These are phyloP conservation scores for Wickerhamia fluorescens DNA, from an alignment of 805 yeast genomes.

Conservation along the genomic window DNA sequence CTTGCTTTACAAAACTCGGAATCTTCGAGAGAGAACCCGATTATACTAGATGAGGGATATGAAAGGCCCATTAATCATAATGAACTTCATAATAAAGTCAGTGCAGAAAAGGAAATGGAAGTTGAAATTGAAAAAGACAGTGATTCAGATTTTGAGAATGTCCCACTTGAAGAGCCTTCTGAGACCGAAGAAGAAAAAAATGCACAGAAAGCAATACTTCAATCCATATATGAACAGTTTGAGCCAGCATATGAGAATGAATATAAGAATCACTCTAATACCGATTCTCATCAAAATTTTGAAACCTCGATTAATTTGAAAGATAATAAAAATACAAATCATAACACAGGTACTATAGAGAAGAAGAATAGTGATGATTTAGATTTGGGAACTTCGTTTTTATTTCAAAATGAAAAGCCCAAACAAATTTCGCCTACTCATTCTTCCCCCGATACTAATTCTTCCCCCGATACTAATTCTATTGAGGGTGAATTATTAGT, in stretches of 20 bases:
- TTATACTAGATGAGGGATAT: conserved; percentile 46
- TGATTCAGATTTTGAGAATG: conserved; percentile 19
- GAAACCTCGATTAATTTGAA: no score
- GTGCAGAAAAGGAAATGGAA: neutral
- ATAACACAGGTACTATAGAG: neutral
- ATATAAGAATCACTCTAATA: no score
- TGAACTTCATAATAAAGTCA: conserved; percentile 5
- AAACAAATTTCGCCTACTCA: no score
- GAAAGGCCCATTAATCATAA: conserved; percentile 19
- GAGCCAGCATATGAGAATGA: conserved; percentile 3
- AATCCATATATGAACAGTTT: conserved; percentile 29
- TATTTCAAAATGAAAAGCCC: no score
- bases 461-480: no score
- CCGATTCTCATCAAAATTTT: no score
- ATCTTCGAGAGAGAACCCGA: conserved; percentile 35
- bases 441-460: no score
- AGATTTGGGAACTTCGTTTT: conserved; percentile 4
- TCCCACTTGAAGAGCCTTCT: conserved; percentile 10
- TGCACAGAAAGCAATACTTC: conserved; percentile 23
- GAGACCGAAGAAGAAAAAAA: conserved; percentile 23
- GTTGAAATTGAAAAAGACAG: conserved; percentile 5
- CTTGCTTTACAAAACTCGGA: conserved; percentile 47
- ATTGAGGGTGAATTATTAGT: no score
- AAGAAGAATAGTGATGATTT: neutral
- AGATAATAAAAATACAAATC: neutral